Conservation (phyloP, 805 yeast genomes). For the Metahyphopichia silvanorum region DNA sequence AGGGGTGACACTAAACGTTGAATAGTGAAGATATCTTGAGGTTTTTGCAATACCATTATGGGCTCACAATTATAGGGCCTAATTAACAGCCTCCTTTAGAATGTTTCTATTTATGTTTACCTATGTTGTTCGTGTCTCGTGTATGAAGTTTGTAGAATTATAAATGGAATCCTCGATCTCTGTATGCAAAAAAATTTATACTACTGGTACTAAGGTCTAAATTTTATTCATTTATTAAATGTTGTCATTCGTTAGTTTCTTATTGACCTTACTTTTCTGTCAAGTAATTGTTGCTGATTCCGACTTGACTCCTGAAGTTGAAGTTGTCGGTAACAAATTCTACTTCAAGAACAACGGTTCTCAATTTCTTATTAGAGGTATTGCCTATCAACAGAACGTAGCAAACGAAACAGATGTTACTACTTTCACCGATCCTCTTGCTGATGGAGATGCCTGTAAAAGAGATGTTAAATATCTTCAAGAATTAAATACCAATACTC, state of each 20-base stretch:
- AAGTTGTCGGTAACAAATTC: conserved; percentile 71
- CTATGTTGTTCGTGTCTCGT: not conserved
- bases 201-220: too few relatives aligned
- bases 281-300: not conserved
- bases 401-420: conserved; percentile 16
- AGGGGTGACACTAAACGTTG: too few relatives aligned
- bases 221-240: too few relatives aligned
- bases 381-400: conserved; percentile 71
- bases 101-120: too few relatives aligned
- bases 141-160: too few relatives aligned
- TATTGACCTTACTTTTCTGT: too few relatives aligned
- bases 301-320: conserved; percentile 32
- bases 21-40: too few relatives aligned
- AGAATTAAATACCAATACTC: conserved; percentile 67
- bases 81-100: too few relatives aligned
- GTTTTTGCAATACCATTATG: too few relatives aligned
- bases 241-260: conserved; percentile 2
- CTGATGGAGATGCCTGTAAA: conserved; percentile 63
- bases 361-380: conserved; percentile 84
- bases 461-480: conserved; percentile 77
- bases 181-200: too few relatives aligned
- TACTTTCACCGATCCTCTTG: conserved; percentile 69
- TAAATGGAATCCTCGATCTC: too few relatives aligned
- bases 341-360: conserved; percentile 68
- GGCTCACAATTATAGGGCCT: too few relatives aligned